These are phyloP conservation scores for Rhodotorula kratochvilovae DNA, from an alignment of 768 basidiomycete species.

Conservation along the genomic window DNA sequence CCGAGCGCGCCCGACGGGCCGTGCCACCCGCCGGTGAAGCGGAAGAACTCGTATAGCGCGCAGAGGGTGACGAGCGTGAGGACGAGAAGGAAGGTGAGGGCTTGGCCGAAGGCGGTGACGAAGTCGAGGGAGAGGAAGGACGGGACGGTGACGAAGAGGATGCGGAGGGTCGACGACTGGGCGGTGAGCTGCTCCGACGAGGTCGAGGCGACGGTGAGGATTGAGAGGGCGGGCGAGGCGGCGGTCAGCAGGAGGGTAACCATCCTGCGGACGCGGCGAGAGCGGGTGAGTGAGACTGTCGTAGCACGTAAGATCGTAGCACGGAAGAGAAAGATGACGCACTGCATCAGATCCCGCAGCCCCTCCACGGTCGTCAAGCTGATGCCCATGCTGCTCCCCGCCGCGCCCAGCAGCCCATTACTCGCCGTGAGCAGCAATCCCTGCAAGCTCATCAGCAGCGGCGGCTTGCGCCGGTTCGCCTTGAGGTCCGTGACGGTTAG, in stretches of 20 bases:
- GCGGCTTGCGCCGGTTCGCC: conserved; percentile 28
- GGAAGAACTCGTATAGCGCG: conserved; percentile 60
- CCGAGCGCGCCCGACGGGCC: background rate
- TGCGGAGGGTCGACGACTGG: background rate
- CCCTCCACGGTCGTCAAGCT: conserved; percentile 36
- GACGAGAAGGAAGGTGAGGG: conserved; percentile 59
- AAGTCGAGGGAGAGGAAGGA: conserved; percentile 72
- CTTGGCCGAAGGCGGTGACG: conserved; percentile 58
- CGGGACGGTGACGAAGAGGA: conserved; percentile 53
- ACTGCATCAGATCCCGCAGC: conserved; percentile 41
- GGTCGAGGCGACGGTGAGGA: background rate
- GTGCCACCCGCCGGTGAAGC: conserved; percentile 49
- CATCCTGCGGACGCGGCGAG: conserved; percentile 11
- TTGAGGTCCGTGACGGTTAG: conserved; percentile 41
- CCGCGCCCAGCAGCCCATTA: conserved; percentile 34
- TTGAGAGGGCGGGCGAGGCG: background rate
- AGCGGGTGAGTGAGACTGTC: background rate
- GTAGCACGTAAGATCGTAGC: too few relatives aligned
- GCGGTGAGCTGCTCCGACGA: background rate
- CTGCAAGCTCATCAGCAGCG: conserved; percentile 19
- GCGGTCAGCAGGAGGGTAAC: conserved; percentile 23
- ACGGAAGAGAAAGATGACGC: background rate
- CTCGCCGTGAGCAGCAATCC: conserved; percentile 11
- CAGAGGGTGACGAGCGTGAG: conserved; percentile 57
- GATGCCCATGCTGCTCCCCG: conserved; percentile 21